Base-by-base conservation (phyloP, 148 eudicot species). In the Pouteria glomerata region DNA sequence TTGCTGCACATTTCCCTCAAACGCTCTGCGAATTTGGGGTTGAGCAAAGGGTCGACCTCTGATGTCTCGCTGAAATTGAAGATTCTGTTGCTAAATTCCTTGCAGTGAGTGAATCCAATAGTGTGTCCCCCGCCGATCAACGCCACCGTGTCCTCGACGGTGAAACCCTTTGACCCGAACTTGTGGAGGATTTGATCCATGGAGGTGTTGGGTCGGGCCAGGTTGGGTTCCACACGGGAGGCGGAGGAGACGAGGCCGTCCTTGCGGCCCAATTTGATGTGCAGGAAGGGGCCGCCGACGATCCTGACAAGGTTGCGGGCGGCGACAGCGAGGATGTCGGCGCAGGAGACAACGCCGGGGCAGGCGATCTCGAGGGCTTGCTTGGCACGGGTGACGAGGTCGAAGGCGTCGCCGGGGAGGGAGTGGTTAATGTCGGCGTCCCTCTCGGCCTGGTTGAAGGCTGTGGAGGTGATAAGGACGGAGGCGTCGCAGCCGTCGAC, bases 401-500 rank as follows among this genome's bases (percentile, higher is more conserved):
- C 86, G 3, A 82, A 82, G 7, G 81, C 86, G 19, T 85, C 86
- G 0, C 89, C 89, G 0, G 86, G 81, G 8, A 85, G 82, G 29
- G 81, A 70, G 1, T 73, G 41, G 73, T 85, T 85, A 18, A 82
- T 72, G 45, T 85, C 89, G 0, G 80, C 71, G 47, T 82, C 89
- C n/a, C 74, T 70, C 76, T 82, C 89, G 0, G 84, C 78, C 71
- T 73, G 70, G 30, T 82, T 73, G 62, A 78, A 68, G 31, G 80
- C 27, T 30, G 73, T 78, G 33, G 84, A 76, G 14, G 82, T 33
- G 2, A 82, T 76, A 0, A 82, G 71, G 37, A 85, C 81, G 2
- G 89, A 85, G 3, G 64, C 86, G 42, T 85, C 88, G 4, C 89
- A 85, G 1, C 89, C 89, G 1, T 66, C 78, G 13, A 82, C 88